Evolutionary conservation across 768 basidiomycete species (phyloP).

Genomic region (Lactarius akahatsu): DNA sequence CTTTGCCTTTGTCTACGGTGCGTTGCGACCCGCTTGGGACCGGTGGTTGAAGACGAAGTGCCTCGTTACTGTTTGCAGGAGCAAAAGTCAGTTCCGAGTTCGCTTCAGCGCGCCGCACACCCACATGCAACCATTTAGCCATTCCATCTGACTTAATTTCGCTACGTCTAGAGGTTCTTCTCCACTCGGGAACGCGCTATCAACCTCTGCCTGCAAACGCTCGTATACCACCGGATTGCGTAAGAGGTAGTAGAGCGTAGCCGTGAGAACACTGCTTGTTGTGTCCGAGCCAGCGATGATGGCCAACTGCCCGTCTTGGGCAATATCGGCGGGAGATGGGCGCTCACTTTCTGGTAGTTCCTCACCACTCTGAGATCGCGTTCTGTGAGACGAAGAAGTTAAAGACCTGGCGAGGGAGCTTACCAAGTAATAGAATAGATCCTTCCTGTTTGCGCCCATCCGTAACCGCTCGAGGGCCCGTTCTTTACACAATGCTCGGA

Average conservation of each 20-base stretch:
- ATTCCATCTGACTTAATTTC: conserved; percentile 8
- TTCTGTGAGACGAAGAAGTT: neutral
- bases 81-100: neutral
- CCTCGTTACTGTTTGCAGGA: neutral
- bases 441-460: conserved; percentile 30
- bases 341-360: neutral
- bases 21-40: conserved; percentile 5
- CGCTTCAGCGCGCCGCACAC: neutral
- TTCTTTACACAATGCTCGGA: neutral
- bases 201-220: neutral
- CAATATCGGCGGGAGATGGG: neutral
- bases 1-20: neutral
- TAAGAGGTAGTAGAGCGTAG: neutral
- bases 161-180: conserved; percentile 12
- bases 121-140: conserved; percentile 17
- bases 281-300: conserved; percentile 10
- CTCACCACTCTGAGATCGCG: conserved; percentile 4
- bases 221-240: neutral
- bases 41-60: conserved; percentile 3
- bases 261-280: neutral
- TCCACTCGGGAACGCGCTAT: neutral
- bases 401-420: neutral
- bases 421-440: conserved; percentile 44
- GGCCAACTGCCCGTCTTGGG: neutral
- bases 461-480: conserved; percentile 1